Conservation (phyloP, 1,284 basidiomycete genomes). For the Apiotrichum montevideense region DNA sequence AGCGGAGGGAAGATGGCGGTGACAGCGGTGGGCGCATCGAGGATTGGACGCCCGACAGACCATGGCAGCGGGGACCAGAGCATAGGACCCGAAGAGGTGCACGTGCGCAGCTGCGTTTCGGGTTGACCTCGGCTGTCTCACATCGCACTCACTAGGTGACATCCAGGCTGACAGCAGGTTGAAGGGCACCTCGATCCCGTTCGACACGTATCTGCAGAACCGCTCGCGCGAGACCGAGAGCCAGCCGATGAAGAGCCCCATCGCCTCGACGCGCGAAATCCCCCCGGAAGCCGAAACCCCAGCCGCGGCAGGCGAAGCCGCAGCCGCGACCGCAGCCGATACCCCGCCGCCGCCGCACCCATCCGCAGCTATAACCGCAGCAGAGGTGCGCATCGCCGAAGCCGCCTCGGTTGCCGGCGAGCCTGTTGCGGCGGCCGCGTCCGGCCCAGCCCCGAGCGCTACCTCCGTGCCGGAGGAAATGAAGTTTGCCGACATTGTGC, state of each 20-base stretch:
- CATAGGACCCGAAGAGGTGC: no score
- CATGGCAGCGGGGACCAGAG: no score
- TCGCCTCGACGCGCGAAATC: not conserved
- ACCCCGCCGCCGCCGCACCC: not conserved
- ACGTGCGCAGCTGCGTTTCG: no score
- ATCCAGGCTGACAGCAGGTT: constrained; percentile 3
- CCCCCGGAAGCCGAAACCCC: not conserved
- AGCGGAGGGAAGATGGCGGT: not conserved
- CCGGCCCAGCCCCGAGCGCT: not conserved
- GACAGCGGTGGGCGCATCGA: not conserved
- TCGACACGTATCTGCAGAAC: constrained; percentile 12
- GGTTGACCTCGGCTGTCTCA: no score
- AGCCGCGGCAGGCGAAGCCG: not conserved
- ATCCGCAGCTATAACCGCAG: not conserved
- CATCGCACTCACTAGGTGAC: no score
- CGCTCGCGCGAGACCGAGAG: constrained; percentile 13
- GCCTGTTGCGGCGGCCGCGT: not conserved
- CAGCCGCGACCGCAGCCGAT: not conserved
- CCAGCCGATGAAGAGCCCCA: constrained; percentile 10
- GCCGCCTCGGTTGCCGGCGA: constrained; percentile 8
- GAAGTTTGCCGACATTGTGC: constrained; percentile 15
- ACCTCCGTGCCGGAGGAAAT: constrained; percentile 1
- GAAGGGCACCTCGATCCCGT: constrained; percentile 4
- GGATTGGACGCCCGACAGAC: not conserved
- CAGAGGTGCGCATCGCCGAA: constrained; percentile 2